These are phyloP conservation scores for Cicer arietinum DNA, from an alignment of 306 rosid species.

Conservation along the genomic window DNA sequence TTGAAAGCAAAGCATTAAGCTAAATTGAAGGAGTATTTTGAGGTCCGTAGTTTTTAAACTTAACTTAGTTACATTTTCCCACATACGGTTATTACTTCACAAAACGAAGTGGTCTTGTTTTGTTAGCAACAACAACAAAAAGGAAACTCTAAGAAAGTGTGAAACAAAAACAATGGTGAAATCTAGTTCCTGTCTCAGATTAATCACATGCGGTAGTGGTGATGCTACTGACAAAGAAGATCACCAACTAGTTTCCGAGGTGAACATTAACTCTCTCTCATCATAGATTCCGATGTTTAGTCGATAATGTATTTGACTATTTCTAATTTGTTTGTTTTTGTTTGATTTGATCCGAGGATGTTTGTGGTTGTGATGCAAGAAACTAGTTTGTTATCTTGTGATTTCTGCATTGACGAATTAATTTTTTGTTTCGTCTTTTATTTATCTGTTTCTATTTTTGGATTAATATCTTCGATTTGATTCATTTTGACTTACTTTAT, in stretches of 20 bases:
- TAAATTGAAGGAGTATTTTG: constrained; percentile 55
- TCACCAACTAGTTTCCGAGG: constrained; percentile 57
- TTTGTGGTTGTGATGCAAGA: constrained; percentile 1
- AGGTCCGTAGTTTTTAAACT: constrained; percentile 60
- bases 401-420: constrained; percentile 37
- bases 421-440: not conserved
- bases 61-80: constrained; percentile 51
- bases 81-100: not conserved
- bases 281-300: constrained; percentile 25
- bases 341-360: constrained; percentile 27
- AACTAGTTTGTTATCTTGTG: not conserved
- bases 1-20: constrained; percentile 47
- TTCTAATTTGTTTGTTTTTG: constrained; percentile 12
- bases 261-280: constrained; percentile 37
- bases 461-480: constrained; percentile 14
- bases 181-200: constrained; percentile 70
- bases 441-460: not conserved
- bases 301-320: not conserved
- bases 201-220: constrained; percentile 69
- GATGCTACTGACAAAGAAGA: constrained; percentile 59
- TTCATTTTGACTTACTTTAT: not conserved
- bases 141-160: not conserved
- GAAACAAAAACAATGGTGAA: constrained; percentile 60
- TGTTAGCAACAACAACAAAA: constrained; percentile 33
- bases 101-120: constrained; percentile 42